Conservation (phyloP, 257 asterid species). For the Mitragyna speciosa region DNA sequence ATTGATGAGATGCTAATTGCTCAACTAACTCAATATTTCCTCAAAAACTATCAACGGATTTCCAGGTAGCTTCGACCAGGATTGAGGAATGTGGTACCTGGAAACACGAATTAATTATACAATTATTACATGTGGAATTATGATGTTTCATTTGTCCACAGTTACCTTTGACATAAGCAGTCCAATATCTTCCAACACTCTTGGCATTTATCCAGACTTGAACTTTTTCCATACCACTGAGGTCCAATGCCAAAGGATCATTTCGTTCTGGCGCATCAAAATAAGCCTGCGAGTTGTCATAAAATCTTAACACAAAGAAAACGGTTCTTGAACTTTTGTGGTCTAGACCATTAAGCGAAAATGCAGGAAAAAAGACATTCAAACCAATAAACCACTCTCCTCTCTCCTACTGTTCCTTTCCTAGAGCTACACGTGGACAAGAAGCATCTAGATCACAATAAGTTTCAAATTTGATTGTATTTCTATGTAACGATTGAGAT, state of each 20-base stretch:
- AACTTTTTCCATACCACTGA: conserved; percentile 85
- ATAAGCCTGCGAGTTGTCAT: conserved; percentile 49
- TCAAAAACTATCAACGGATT: conserved; percentile 77
- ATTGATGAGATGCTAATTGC: too few relatives aligned
- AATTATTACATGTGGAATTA: not conserved
- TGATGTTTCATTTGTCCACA: conserved; percentile 36
- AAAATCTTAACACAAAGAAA: not conserved
- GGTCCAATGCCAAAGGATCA: conserved; percentile 75
- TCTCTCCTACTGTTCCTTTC: not conserved
- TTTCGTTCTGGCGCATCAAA: conserved; percentile 70
- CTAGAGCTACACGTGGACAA: not conserved
- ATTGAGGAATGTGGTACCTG: conserved; percentile 94
- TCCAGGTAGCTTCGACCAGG: conserved; percentile 72
- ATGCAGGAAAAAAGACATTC: not conserved
- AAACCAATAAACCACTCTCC: not conserved
- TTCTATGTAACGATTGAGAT: not conserved
- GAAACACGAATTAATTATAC: conserved; percentile 15
- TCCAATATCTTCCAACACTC: conserved; percentile 90
- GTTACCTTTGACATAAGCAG: conserved; percentile 59
- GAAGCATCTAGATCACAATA: not conserved
- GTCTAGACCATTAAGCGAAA: not conserved
- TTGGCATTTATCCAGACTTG: conserved; percentile 91
- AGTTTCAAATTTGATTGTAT: not conserved
- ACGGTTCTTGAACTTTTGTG: not conserved
- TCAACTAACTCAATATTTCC: too few relatives aligned